Evolutionary conservation across 805 yeast genomes (phyloP).

Genomic region (Candida ipomoeae): DNA sequence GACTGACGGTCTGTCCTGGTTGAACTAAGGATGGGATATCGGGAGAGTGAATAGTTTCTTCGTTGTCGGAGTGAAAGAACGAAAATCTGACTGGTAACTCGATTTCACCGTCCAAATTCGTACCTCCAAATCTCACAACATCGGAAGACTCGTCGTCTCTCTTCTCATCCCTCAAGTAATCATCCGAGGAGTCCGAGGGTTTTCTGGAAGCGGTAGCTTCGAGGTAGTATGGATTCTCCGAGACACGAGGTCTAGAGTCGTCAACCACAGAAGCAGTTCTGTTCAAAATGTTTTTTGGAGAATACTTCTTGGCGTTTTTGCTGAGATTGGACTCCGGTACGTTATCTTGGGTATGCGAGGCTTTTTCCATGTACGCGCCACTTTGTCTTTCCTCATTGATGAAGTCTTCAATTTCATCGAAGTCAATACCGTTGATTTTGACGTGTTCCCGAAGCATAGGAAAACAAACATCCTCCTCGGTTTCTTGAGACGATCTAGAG

Average conservation of each 20-base stretch:
- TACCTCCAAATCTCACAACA: conserved; percentile 39
- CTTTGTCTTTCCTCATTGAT: conserved; percentile 57
- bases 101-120: conserved; percentile 27
- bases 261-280: conserved; percentile 1
- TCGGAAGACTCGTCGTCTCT: conserved; percentile 24
- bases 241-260: not conserved
- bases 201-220: conserved; percentile 1
- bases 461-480: conserved; percentile 96
- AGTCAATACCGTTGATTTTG: conserved; percentile 74
- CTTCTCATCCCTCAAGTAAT: conserved; percentile 19
- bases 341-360: conserved; percentile 23
- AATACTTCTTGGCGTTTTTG: conserved; percentile 58
- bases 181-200: conserved; percentile 23
- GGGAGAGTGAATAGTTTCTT: conserved; percentile 85
- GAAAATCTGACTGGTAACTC: conserved; percentile 72
- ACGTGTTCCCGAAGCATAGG: conserved; percentile 73
- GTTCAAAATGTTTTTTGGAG: conserved; percentile 44
- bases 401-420: conserved; percentile 84
- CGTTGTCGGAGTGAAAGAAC: conserved; percentile 75
- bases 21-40: conserved; percentile 73
- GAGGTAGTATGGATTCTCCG: not conserved
- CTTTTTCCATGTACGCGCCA: conserved; percentile 21
- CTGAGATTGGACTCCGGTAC: conserved; percentile 28
- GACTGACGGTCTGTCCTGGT: conserved; percentile 61
- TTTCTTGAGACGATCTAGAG: conserved; percentile 78